Evolutionary conservation across 148 eudicot species (phyloP).

Genomic region (Linanthus parryae): DNA sequence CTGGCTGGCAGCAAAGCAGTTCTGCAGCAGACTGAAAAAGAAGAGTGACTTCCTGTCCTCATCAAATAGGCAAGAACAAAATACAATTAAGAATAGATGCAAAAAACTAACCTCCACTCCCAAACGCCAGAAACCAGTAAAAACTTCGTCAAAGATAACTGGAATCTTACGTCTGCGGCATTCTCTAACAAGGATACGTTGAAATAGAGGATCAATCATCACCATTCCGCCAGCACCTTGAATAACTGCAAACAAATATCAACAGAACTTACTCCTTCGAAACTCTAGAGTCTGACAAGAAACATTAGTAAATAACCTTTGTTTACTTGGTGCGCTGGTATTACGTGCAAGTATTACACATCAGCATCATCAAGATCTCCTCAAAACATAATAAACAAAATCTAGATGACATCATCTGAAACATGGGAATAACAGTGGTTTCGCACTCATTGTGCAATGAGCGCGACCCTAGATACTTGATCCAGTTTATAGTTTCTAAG

Average conservation of each 20-base stretch:
- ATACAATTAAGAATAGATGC: not conserved
- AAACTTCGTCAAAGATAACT: slow-evolving; percentile 93
- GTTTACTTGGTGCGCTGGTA: too few species aligned
- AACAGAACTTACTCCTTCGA: not conserved
- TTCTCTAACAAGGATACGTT: slow-evolving; percentile 73
- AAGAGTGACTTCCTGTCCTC: slow-evolving; percentile 9
- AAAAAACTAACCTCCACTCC: slow-evolving; percentile 79
- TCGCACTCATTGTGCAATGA: too few species aligned
- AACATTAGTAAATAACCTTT: too few species aligned
- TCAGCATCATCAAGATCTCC: too few species aligned
- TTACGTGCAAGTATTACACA: too few species aligned
- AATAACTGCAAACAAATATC: slow-evolving; percentile 48
- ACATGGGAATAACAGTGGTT: too few species aligned
- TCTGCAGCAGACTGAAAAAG: slow-evolving; percentile 80
- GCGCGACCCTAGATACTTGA: too few species aligned
- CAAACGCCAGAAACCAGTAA: slow-evolving; percentile 99
- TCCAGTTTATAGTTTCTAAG: too few species aligned
- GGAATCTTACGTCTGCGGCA: slow-evolving; percentile 72
- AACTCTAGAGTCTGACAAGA: too few species aligned
- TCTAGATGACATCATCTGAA: too few species aligned
- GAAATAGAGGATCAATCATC: slow-evolving; percentile 97
- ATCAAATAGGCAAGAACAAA: not conserved
- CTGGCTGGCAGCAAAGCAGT: slow-evolving; percentile 79
- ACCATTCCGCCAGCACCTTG: slow-evolving; percentile 96
- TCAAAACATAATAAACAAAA: too few species aligned